Conservation (phyloP, 2,329 filamentous ascomycete species). For the Hypomyces rosellus region DNA sequence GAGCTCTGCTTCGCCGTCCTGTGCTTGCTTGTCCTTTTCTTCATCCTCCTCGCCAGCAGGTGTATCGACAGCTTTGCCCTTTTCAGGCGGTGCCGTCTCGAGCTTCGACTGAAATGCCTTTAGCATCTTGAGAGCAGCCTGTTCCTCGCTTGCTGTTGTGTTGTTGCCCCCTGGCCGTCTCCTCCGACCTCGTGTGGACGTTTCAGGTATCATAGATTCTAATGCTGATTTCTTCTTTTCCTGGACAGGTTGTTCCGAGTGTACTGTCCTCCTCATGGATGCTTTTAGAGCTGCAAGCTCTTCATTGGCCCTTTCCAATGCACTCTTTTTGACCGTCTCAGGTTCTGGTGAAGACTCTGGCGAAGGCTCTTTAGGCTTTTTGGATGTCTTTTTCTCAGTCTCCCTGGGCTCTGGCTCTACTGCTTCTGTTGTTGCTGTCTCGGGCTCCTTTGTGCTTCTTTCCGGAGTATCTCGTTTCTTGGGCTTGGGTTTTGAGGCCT, state of each 20-base stretch:
- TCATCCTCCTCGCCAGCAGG: slow-evolving; percentile 31
- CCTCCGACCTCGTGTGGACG: slow-evolving; percentile 64
- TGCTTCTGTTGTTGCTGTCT: background rate
- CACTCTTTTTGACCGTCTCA: slow-evolving; percentile 36
- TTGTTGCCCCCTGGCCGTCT: slow-evolving; percentile 53
- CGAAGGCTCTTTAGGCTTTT: slow-evolving; percentile 12
- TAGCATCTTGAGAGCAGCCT: slow-evolving; percentile 62
- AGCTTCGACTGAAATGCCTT: slow-evolving; percentile 76
- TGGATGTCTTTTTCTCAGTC: background rate
- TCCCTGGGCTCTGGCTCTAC: background rate
- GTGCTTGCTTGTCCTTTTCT: slow-evolving; percentile 18
- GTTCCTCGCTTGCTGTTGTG: slow-evolving; percentile 49
- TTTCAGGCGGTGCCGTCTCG: slow-evolving; percentile 45
- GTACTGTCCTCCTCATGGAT: slow-evolving; percentile 65
- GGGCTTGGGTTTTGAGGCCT: slow-evolving; percentile 22
- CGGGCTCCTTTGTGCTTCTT: slow-evolving; percentile 1
- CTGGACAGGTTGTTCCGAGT: slow-evolving; percentile 39
- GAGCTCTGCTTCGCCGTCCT: slow-evolving; percentile 63
- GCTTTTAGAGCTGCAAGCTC: slow-evolving; percentile 76
- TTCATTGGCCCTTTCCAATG: slow-evolving; percentile 66
- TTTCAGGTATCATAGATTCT: slow-evolving; percentile 68
- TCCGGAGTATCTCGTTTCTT: slow-evolving; percentile 17
- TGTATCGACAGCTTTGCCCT: slow-evolving; percentile 29
- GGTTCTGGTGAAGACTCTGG: slow-evolving; percentile 20
- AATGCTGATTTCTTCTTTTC: slow-evolving; percentile 61